Percentiles rank a stretch among this genome's conserved stretches.
Conservation (phyloP, 805 yeast species). For the Teunomyces pallodes region DNA sequence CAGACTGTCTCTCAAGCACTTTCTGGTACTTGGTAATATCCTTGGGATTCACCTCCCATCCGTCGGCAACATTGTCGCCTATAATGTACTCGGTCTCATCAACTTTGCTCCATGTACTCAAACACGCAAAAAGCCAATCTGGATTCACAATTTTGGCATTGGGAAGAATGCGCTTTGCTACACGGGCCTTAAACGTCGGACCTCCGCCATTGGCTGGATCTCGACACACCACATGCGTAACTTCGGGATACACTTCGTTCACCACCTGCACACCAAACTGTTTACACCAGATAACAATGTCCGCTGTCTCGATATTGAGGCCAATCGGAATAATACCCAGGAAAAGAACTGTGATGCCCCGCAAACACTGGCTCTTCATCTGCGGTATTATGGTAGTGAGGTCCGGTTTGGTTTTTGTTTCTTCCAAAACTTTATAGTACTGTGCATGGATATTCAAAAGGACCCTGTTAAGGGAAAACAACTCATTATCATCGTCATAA, state of each 20-base stretch:
- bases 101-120: constrained; percentile 72
- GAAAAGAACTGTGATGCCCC: constrained; percentile 68
- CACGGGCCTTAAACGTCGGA: constrained; percentile 75
- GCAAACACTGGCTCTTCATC: constrained; percentile 68
- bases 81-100: constrained; percentile 61
- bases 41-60: constrained; percentile 41
- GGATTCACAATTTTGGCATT: constrained; percentile 78
- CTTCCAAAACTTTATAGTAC: constrained; percentile 55
- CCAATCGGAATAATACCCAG: constrained; percentile 93
- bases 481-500: constrained; percentile 79
- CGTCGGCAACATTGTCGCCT: constrained; percentile 46
- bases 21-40: constrained; percentile 45
- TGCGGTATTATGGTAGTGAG: constrained; percentile 68
- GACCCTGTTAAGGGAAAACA: constrained; percentile 59
- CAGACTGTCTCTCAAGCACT: constrained; percentile 22
- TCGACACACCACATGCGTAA: constrained; percentile 87
- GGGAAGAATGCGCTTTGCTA: constrained; percentile 65
- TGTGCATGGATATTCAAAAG: constrained; percentile 61
- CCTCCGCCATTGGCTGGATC: constrained; percentile 51
- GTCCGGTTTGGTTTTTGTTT: constrained; percentile 47
- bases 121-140: constrained; percentile 88
- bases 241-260: constrained; percentile 62
- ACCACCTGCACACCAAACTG: constrained; percentile 89
- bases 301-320: constrained; percentile 66
- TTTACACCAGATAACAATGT: constrained; percentile 87